Base-by-base conservation (phyloP, 257 asterid species). In the Rubia yunnanensis region DNA sequence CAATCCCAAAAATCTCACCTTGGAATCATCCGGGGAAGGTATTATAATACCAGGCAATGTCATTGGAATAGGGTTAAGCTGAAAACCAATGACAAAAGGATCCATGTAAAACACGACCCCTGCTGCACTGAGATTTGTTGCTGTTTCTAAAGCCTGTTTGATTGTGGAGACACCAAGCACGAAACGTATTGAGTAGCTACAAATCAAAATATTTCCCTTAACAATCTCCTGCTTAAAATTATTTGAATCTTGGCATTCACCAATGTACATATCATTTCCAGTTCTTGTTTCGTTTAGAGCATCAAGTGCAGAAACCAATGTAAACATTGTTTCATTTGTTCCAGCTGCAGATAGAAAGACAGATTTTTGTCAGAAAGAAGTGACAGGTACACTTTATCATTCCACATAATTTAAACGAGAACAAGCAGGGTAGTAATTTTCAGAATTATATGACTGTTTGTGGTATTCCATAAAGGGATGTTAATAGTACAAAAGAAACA, bases 121-220 rank as follows among this genome's bases (percentile, higher is more conserved):
- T 52, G 85, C 86, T 48, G 97, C 96, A 70, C 95, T 83, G 70
- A 94, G 91, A 75, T 85, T 86, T 65, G 73, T 70, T 0, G 96
- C 96, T 0, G 99, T 90, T 78, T 90, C 90, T 71, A 90, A 70
- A 52, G 97, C 96, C 66, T 79, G 88, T 77, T 83, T 88, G 74
- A 90, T 85, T 56, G 97, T 90, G 72, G 99, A 86, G 64, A 90
- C 91, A 35, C 97, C 99, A 57, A 94, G 97, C 52, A 94, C 97
- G 63, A 90, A 94, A 68, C 97, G 97, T 70, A 94, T 83, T 23
- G 99, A 94, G 84, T 94, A 94, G 95, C 97, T 88, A 65, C 99
- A 94, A 67, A 94, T 84, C 77, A 94, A 75, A 38, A 90, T 82
- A 74, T 86, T 94, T 74, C 99, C 97, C 73, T 70, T 69, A 71